These are phyloP conservation scores for Pholiota microspora DNA, from an alignment of 768 basidiomycete species.

Conservation along the genomic window DNA sequence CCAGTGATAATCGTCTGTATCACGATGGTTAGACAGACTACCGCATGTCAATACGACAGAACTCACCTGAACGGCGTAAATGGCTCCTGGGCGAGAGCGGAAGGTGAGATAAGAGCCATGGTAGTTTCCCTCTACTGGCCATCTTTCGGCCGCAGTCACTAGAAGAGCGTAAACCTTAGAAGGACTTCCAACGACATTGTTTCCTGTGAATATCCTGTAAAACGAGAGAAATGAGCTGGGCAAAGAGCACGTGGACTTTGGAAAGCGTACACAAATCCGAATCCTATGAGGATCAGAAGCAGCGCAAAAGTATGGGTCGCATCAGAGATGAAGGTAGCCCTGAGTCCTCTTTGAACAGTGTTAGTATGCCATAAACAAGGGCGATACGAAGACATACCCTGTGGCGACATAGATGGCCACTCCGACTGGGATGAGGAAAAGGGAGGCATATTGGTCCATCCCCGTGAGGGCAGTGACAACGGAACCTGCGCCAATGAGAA, in stretches of 20 bases:
- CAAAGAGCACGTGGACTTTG: not conserved
- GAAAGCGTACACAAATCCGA: not conserved
- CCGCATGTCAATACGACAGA: not conserved
- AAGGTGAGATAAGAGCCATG: conserved; percentile 36
- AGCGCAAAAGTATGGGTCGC: conserved; percentile 26
- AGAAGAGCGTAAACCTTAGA: conserved; percentile 33
- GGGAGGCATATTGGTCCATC: conserved; percentile 36
- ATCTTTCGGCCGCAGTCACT: conserved; percentile 19
- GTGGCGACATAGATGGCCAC: conserved; percentile 34
- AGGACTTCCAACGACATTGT: conserved; percentile 36
- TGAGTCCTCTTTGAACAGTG: conserved; percentile 20
- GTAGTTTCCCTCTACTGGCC: conserved; percentile 33
- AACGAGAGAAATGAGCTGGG: not conserved
- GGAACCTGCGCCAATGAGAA: conserved; percentile 37
- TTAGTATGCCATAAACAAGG: not conserved
- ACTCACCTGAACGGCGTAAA: conserved; percentile 17
- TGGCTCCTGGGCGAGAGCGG: conserved; percentile 22
- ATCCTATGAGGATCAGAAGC: conserved; percentile 28
- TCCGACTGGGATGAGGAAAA: conserved; percentile 38
- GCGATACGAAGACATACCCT: conserved; percentile 5
- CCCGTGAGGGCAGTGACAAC: conserved; percentile 38
- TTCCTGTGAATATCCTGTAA: conserved; percentile 23
- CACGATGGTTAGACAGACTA: not conserved
- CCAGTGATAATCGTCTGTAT: conserved; percentile 15
- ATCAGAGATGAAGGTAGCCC: conserved; percentile 19